A percentile compares a stretch with the other conserved stretches of the same genome.
phyloP scores from a whole-genome alignment of 1,139 yeast genomes.

The Scheffersomyces illinoinensis region DNA sequence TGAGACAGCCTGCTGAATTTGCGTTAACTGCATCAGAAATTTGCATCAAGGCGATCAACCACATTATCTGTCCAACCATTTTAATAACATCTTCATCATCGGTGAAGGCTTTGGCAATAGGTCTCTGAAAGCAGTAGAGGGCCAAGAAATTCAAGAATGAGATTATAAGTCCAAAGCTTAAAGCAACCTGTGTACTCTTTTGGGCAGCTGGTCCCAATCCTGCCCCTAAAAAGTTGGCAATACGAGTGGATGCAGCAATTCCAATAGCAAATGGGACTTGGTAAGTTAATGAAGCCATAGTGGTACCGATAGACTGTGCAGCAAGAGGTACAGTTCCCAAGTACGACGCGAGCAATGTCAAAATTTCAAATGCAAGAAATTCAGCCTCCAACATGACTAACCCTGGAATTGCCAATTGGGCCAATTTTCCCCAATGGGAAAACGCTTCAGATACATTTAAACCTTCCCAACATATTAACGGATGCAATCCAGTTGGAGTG shows the following conservation, averaged over 20 bases:
- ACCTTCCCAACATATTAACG: constrained; percentile 39
- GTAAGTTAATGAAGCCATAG: constrained; percentile 53
- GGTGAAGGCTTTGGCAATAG: constrained; percentile 42
- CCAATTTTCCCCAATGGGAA: constrained; percentile 47
- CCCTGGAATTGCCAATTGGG: constrained; percentile 65
- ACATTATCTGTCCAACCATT: constrained; percentile 45
- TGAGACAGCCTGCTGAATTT: constrained; percentile 58
- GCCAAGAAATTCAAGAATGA: constrained; percentile 43
- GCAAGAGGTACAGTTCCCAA: constrained; percentile 57
- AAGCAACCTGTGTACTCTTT: constrained; percentile 46
- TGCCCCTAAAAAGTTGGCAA: constrained; percentile 61
- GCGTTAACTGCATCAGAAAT: constrained; percentile 60
- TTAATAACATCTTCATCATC: constrained; percentile 43
- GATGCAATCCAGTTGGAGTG: constrained; percentile 42
- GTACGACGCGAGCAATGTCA: constrained; percentile 63
- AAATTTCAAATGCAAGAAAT: constrained; percentile 69
- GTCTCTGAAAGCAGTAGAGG: constrained; percentile 36
- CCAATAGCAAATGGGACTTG: constrained; percentile 62
- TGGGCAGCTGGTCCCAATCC: constrained; percentile 49
- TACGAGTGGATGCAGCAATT: constrained; percentile 59
- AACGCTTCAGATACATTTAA: constrained; percentile 30
- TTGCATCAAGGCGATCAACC: constrained; percentile 57
- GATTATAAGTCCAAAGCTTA: constrained; percentile 43
- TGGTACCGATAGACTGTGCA: constrained; percentile 58
- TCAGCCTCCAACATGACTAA: constrained; percentile 75